Conservation (phyloP, 2,329 filamentous ascomycete species). For the Xylaria sp. region DNA sequence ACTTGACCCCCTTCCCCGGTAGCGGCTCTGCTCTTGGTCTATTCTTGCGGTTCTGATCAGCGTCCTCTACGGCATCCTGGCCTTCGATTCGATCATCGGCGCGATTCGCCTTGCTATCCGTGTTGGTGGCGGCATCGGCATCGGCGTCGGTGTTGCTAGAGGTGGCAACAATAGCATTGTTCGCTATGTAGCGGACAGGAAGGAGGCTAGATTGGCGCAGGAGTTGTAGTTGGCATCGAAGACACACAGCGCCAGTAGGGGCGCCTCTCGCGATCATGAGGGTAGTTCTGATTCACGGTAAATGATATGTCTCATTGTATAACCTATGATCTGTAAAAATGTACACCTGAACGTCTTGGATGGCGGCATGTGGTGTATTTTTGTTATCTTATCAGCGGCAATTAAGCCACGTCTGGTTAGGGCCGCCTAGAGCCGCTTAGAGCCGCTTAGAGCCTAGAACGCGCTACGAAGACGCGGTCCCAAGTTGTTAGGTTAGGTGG, state of each 20-base stretch:
- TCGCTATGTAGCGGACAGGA: constrained; percentile 13
- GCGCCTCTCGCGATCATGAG: constrained; percentile 45
- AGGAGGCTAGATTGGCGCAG: constrained; percentile 27
- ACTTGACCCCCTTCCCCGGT: constrained; percentile 5
- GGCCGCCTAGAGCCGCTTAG: too few species aligned
- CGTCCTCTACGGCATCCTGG: not conserved
- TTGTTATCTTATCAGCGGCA: not conserved
- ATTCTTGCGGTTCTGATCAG: not conserved
- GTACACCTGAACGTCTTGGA: not conserved
- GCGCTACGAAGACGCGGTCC: constrained; percentile 45
- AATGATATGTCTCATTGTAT: not conserved
- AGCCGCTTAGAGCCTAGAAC: too few species aligned
- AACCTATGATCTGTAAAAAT: not conserved
- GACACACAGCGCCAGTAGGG: constrained; percentile 45
- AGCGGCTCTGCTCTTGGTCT: constrained; percentile 5
- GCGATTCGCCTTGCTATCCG: too few species aligned
- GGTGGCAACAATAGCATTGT: constrained; percentile 1
- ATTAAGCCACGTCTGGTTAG: not conserved
- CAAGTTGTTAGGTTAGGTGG: too few species aligned
- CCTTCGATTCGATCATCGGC: not conserved
- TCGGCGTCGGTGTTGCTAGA: too few species aligned
- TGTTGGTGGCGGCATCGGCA: too few species aligned
- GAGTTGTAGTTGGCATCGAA: constrained; percentile 47
- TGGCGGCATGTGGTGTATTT: not conserved
- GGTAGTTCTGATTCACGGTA: constrained; percentile 30